Conservation (phyloP, 805 yeast genomes). For the Saccharomycopsis sp. region DNA sequence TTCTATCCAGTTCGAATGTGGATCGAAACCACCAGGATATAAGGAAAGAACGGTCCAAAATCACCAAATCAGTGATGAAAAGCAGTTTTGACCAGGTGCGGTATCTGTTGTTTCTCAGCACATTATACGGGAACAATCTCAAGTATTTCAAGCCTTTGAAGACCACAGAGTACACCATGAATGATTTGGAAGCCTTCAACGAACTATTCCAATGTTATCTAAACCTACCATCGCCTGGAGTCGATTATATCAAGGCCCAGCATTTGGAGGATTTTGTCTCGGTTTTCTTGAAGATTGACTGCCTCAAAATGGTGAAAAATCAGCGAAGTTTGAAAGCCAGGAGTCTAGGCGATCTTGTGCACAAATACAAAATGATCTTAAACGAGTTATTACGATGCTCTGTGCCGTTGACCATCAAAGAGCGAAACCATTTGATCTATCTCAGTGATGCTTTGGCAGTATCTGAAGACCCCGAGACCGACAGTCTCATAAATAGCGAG, state of each 20-base stretch:
- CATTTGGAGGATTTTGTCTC: constrained; percentile 17
- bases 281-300: constrained; percentile 11
- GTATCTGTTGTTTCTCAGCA: constrained; percentile 5
- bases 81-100: background rate
- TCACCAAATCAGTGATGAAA: background rate
- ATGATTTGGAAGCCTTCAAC: constrained; percentile 5
- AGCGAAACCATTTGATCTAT: constrained; percentile 14
- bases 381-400: constrained; percentile 6
- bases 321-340: background rate
- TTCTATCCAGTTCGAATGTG: background rate
- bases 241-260: constrained; percentile 10
- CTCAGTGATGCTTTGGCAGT: constrained; percentile 1
- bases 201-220: constrained; percentile 10
- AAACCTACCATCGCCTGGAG: constrained; percentile 15
- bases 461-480: background rate
- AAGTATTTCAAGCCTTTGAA: background rate
- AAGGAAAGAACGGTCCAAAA: constrained; percentile 2
- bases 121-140: constrained; percentile 4
- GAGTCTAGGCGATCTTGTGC: background rate
- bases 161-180: background rate
- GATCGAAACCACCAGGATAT: constrained; percentile 2
- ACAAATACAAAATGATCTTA: constrained; percentile 4
- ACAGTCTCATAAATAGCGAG: background rate
- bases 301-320: background rate
- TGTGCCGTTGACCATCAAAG: constrained; percentile 11